Base-by-base conservation (phyloP, 2,329 filamentous ascomycete genomes). In the Aspergillus tamarii region DNA sequence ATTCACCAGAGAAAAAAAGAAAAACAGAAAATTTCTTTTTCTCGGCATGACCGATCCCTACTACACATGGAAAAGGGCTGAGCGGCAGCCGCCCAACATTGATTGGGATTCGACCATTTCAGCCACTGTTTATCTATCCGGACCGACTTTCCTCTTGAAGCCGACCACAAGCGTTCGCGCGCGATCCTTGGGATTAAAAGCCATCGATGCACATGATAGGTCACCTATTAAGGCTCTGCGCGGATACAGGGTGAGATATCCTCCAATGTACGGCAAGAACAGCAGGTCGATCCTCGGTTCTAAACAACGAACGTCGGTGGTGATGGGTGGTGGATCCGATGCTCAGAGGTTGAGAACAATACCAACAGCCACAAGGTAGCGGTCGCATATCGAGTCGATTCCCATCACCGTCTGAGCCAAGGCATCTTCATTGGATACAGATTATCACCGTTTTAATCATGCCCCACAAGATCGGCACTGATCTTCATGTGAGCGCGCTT, bases 391-490 rank as follows among this genome's bases (percentile, higher is more conserved):
- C 50, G 26, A 52, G 19, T 32, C 30, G n/a, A 54, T 28, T 36
- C 5, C 30, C 52, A 36, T 54, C 52, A 54, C 30, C 52, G 52
- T 32, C 32, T 16, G 10, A 30, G 52, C 16, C 9, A 36, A 23
- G 52, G 11, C 4, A n/a, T 5, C 30, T 54, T 36, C 19, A 54
- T 34, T 54, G 30, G 52, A 16, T 23, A 36, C 32, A 39, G 52
- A 55, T 55, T 55, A 55, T 55, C 52, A 55, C 21, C n/a, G 6
- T 39, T 55, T 19, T 4, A 2, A 55, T 39, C n/a, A 39, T 26
- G 52, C n/a, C 52, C 52, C 52, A 55, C 52, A 36, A 6, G 52
- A 55, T 55, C 52, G 34, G 32, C 52, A 55, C n/a, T 55, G 32
- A 55, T 55, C n/a, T 36, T 36, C 52, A 23, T 36, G 21, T 32